Percentiles rank a stretch among this genome's conserved stretches.
phyloP scores from a whole-genome alignment of 345 rosid species.

The Angophora floribunda region DNA sequence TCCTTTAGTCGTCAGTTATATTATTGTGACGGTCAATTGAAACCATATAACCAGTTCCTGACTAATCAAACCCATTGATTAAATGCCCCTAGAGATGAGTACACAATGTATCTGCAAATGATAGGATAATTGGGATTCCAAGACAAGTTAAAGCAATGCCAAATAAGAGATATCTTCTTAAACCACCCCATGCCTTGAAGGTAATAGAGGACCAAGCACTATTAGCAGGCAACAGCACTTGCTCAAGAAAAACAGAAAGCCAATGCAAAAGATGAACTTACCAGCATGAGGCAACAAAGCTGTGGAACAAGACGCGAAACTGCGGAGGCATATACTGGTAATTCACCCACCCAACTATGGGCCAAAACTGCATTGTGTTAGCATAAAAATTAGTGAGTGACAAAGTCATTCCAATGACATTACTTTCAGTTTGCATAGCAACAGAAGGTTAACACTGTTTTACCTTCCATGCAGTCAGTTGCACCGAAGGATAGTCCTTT shows the following conservation, averaged over 20 bases:
- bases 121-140: background rate
- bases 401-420: background rate
- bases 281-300: constrained; percentile 82
- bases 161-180: background rate
- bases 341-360: constrained; percentile 81
- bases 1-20: background rate
- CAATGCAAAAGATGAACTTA: constrained; percentile 2
- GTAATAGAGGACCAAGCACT: background rate
- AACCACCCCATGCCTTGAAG: background rate
- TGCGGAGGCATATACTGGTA: constrained; percentile 73
- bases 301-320: constrained; percentile 67
- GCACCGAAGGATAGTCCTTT: constrained; percentile 58
- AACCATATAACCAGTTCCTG: background rate
- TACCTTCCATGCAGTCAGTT: constrained; percentile 93
- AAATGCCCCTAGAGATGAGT: background rate
- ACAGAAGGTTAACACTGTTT: background rate
- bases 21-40: background rate
- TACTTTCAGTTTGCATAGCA: background rate
- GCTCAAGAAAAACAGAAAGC: background rate
- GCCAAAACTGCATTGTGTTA: constrained; percentile 71
- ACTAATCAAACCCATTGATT: background rate
- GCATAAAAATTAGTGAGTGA: background rate
- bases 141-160: background rate
- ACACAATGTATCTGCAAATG: background rate
- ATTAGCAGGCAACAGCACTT: background rate